Percentiles rank a stretch among this genome's conserved stretches.
Conservation (phyloP, 2,329 filamentous ascomycete genomes). For the Paramyrothecium roridum region DNA sequence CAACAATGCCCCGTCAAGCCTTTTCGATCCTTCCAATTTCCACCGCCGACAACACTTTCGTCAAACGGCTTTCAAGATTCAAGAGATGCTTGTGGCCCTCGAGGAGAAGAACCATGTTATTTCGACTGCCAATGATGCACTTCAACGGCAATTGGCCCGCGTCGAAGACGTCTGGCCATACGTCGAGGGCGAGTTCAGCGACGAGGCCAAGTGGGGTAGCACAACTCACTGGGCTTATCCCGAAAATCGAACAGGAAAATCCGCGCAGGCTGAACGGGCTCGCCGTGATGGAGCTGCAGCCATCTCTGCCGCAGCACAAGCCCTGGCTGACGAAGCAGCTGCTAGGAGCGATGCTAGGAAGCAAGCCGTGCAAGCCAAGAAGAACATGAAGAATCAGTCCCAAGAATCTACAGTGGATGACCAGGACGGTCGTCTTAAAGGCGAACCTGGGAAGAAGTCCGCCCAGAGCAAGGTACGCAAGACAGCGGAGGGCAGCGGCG, state of each 20-base stretch:
- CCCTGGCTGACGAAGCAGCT: conserved; percentile 79
- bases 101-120: conserved; percentile 99
- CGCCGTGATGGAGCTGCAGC: conserved; percentile 75
- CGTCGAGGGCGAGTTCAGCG: conserved; percentile 85
- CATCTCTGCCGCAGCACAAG: conserved; percentile 72
- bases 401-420: conserved; percentile 82
- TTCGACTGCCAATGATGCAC: conserved; percentile 84
- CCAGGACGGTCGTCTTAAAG: conserved; percentile 45
- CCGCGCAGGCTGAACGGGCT: conserved; percentile 68
- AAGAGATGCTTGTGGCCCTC: conserved; percentile 82
- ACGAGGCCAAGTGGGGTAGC: conserved; percentile 91
- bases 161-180: conserved; percentile 85
- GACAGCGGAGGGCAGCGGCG: conserved; percentile 46
- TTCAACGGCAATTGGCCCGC: conserved; percentile 79
- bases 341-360: conserved; percentile 81
- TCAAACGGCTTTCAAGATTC: conserved; percentile 73
- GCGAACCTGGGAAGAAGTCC: conserved; percentile 57
- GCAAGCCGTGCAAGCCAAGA: conserved; percentile 75
- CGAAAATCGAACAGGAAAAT: conserved; percentile 67
- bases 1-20: conserved; percentile 35
- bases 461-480: conserved; percentile 64
- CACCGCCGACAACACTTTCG: conserved; percentile 72
- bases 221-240: conserved; percentile 93
- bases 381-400: conserved; percentile 65
- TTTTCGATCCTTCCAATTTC: conserved; percentile 56